These are phyloP conservation scores for Carex arenaria DNA, from an alignment of 202 grass and related monocot genomes.

Conservation along the genomic window DNA sequence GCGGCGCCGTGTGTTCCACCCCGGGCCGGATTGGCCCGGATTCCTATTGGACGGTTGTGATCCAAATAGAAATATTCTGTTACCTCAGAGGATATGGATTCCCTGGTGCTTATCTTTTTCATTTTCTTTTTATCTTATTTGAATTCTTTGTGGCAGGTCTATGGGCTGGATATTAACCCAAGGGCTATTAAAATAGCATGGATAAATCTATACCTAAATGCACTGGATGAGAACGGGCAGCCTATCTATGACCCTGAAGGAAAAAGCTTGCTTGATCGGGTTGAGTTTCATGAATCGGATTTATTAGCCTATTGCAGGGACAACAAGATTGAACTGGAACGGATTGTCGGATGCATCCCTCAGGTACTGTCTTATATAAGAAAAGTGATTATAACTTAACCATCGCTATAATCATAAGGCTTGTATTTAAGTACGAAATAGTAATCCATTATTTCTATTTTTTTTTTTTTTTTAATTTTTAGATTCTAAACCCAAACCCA, in stretches of 20 bases:
- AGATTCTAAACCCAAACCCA: conserved; percentile 99
- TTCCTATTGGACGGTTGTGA: too few species aligned
- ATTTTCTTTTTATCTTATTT: not conserved
- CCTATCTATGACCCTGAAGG: conserved; percentile 69
- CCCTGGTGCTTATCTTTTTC: not conserved
- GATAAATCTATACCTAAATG: conserved; percentile 99
- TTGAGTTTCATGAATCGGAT: conserved; percentile 99
- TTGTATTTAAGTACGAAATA: not conserved
- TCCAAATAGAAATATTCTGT: too few species aligned
- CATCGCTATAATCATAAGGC: not conserved
- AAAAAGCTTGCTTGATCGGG: conserved; percentile 88
- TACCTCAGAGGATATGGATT: too few species aligned
- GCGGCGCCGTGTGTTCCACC: too few species aligned
- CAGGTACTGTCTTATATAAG: conserved; percentile 46
- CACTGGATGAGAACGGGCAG: conserved; percentile 73
- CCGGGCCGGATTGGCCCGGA: too few species aligned
- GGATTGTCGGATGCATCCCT: conserved; percentile 97
- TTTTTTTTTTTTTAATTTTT: conserved; percentile 18
- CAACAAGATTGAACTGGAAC: conserved; percentile 90
- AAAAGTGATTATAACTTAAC: not conserved
- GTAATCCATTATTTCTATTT: conserved; percentile 18
- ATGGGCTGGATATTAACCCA: conserved; percentile 98
- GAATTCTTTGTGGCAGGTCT: conserved; percentile 50
- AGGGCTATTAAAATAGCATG: conserved; percentile 95
- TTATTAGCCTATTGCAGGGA: conserved; percentile 87